These are phyloP conservation scores for Metroxylon sagu DNA, from an alignment of 176 grass and related monocot species.

Conservation along the genomic window DNA sequence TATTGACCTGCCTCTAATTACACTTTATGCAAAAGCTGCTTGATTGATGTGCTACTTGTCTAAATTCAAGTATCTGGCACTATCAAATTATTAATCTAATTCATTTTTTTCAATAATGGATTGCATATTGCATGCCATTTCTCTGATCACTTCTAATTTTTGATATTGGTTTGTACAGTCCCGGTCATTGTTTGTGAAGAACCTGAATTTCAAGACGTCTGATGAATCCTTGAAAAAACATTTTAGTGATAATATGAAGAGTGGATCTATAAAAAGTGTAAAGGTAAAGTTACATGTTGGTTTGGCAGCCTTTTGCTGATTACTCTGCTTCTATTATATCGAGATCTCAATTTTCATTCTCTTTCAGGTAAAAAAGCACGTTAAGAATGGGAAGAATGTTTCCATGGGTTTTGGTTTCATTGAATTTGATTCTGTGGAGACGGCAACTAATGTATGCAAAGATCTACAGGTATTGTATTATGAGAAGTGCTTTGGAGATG, in stretches of 20 bases:
- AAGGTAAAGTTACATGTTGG: slow-evolving; percentile 44
- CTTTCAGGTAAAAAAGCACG: slow-evolving; percentile 73
- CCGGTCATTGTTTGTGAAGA: slow-evolving; percentile 87
- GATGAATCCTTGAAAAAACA: slow-evolving; percentile 78
- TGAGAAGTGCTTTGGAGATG: too few species aligned
- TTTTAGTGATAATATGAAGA: slow-evolving; percentile 71
- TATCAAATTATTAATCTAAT: too few species aligned
- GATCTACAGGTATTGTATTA: slow-evolving; percentile 56
- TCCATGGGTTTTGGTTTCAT: slow-evolving; percentile 96
- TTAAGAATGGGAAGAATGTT: slow-evolving; percentile 84
- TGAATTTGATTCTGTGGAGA: slow-evolving; percentile 94
- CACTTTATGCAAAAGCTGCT: neutral
- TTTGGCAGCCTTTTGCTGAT: slow-evolving; percentile 3
- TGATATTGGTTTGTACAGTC: slow-evolving; percentile 44
- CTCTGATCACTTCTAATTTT: neutral
- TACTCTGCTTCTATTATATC: slow-evolving; percentile 18
- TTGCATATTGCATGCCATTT: too few species aligned
- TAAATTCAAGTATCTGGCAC: neutral
- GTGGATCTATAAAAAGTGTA: slow-evolving; percentile 62
- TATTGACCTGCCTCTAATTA: too few species aligned
- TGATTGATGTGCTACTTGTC: neutral
- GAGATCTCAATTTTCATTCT: slow-evolving; percentile 8
- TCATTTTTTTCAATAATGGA: too few species aligned
- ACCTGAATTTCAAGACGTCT: slow-evolving; percentile 86
- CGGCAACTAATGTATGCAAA: slow-evolving; percentile 70